Conservation (phyloP, 148 eudicot species). For the Fagopyrum esculentum region DNA sequence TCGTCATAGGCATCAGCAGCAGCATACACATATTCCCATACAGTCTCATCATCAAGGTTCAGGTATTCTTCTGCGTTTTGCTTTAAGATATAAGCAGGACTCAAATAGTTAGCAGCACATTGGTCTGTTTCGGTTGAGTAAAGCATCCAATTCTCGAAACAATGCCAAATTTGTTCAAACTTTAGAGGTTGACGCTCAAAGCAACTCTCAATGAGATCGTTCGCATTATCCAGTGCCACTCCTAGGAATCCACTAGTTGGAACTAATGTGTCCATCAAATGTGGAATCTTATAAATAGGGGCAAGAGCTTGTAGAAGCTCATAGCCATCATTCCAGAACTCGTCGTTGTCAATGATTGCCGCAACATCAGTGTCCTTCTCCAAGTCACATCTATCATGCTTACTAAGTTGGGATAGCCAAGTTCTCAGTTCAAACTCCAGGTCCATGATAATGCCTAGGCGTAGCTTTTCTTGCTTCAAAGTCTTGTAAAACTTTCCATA, state of each 20-base stretch:
- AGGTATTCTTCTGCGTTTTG: neutral
- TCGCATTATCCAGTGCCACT: neutral
- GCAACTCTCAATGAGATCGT: neutral
- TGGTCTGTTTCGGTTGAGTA: neutral
- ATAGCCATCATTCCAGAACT: conserved; percentile 1
- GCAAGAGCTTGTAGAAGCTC: neutral
- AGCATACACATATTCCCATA: neutral
- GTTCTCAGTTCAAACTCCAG: neutral
- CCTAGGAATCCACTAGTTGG: neutral
- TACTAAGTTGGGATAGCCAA: neutral
- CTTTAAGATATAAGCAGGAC: neutral
- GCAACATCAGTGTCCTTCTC: neutral
- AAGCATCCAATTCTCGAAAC: neutral
- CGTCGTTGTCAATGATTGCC: neutral
- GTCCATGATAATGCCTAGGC: neutral
- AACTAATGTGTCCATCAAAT: neutral
- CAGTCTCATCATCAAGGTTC: neutral
- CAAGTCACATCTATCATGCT: neutral
- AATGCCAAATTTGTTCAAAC: neutral
- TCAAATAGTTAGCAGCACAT: neutral
- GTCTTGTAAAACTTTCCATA: neutral
- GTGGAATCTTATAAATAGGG: neutral
- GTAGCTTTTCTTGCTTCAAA: neutral
- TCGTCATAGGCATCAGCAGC: neutral
- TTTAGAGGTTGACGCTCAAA: neutral